Evolutionary conservation across 1,284 basidiomycete genomes (phyloP), one percentile per base, ranked within the genome.

Genomic region (Fomitopsis palustris): DNA sequence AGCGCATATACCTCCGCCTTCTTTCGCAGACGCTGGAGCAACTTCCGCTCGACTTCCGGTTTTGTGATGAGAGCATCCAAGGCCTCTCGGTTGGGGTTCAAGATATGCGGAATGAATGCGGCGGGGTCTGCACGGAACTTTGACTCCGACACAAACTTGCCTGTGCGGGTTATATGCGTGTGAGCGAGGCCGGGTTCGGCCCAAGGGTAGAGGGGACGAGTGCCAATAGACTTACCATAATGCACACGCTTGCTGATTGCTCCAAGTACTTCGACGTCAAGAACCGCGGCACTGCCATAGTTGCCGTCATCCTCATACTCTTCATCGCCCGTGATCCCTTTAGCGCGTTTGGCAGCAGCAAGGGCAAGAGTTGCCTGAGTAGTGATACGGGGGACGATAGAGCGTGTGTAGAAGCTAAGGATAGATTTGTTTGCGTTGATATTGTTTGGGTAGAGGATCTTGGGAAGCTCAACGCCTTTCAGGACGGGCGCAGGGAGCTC

Each of bases 71-170:
- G 80, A 0, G 74, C 86, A 14, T 92, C 94, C 14, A 97, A 82
- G 4, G 87, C 89, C 42, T 82, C 74, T 19, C 83, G 83, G 74
- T 99, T 91, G 2, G 86, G 87, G 1, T 82, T 81, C 49, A 83
- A 82, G 70, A 99, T 99, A 74, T 95, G 93, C 0, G 93, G 92
- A 62, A 99, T 86, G 74, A 98, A 99, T 14, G 88, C 86, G 27
- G 88, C 81, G 9, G 97, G 96, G 62, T 92, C 80, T 33, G 85
- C 82, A 19, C 84, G 76, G 80, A 99, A 99, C 74, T 99, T 99
- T 56, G 92, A 92, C 76, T 99, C 97, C 4, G 94, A 94, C 10
- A 99, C 97, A 73, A 99, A 99, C 84, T 98, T 98, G 61, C 96
- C 95, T 98, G 71, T 51, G 14, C 47, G 49, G 55, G 6, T 27